Evolutionary conservation across 148 eudicot species (phyloP), one percentile per base, ranked within the genome.

Genomic region (Fagopyrum homotropicum): DNA sequence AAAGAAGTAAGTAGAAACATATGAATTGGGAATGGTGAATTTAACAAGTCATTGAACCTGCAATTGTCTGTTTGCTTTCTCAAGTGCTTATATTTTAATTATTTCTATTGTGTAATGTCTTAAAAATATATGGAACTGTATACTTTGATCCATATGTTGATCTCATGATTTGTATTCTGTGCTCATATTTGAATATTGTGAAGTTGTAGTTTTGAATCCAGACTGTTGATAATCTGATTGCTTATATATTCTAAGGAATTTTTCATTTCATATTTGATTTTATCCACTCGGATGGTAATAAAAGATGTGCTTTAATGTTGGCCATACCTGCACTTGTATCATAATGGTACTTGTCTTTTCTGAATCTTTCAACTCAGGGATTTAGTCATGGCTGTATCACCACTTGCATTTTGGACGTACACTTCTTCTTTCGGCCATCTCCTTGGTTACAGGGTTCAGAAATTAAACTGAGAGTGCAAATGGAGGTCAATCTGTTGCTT

Each of bases 341-440:
- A 19, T 79, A 72, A 51, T 76, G 71, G 19, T 66, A 7, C 40
- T 64, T 64, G 45, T 64, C 45, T 64, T 40, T 64, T 45, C 70
- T 35, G 45, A 66, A 40, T 66, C 45, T 64, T 72, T 79, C 7
- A 61, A 77, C 73, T 72, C 90, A 94, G 98, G 93, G 84, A 87
- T 78, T 84, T 75, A 91, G 95, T 75, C 85, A 85, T 77, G 95
- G 89, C 57, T 80, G 91, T 96, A 91, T 89, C 93, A 94, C 72
- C 89, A 94, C 79, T 88, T 94, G 89, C 96, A 91, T 85, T 91
- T 97, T 66, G 98, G 98, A 45, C 90, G 93, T 82, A 96, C 96
- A 71, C 76, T 94, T 96, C 97, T 56, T 97, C 97, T 78, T 84
- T 94, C 72, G 83, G 88, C 77, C 89, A 91, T 75, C 83, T 94